Base-by-base conservation (phyloP, 116 monocot genomes). In the Phalaenopsis hybrid region DNA sequence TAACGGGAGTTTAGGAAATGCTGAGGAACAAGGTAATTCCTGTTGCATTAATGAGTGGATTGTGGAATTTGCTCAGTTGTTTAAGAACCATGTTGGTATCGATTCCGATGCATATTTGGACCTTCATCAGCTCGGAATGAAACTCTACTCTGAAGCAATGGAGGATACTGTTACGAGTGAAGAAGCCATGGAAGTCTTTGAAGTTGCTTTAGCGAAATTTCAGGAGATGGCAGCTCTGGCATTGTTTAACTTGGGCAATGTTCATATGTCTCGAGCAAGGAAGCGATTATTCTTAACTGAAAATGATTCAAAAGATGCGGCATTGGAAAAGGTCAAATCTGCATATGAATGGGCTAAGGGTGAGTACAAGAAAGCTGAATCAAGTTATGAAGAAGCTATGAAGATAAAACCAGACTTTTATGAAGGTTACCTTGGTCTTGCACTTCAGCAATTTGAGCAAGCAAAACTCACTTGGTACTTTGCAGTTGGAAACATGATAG, bases 241-340 rank as follows among this genome's bases (percentile, higher is more conserved):
- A 12, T 84, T 94, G 79, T 94, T 94, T 83, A 94, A 94, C 75
- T 90, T 86, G 89, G 94, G 94, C 25, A 94, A 94, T 79, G 81
- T 94, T 58, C 94, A 90, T 74, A 87, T 94, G 91, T 91, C 89
- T 50, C 91, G 91, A 77, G 94, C 91, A 58, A 87, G 88, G 74
- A 94, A 91, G 87, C 81, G 78, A 65, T 15, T 91, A 37, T 77
- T 84, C 57, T 79, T 90, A 33, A 80, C 88, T 18, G 91, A 89
- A 81, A 84, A 83, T 85, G 82, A 75, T 75, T 83, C 91, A 0
- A 81, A 45, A 52, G 94, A 89, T 83, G 74, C 81, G 41, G 67
- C 83, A 78, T 77, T 88, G 61, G 82, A 28, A 49, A 81, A 87
- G 15, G 68, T 85, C 20, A 89, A 85, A 72, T 8, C 57, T 80